phyloP scores from a whole-genome alignment of 176 grass and related monocot genomes.

The Oryza meyeriana region DNA sequence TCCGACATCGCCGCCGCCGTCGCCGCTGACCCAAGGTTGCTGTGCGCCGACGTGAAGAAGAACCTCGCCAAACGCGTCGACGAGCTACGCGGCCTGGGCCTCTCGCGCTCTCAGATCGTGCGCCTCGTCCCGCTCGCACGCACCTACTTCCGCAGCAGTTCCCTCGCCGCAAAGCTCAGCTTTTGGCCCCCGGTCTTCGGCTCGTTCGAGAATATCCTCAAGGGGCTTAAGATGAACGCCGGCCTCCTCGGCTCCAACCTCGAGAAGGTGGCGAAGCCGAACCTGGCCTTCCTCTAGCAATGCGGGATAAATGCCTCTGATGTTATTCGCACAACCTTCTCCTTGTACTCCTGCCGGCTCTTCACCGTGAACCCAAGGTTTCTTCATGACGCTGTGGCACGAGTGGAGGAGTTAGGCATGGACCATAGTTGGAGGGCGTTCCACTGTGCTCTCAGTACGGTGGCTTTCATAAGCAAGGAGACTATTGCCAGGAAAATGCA shows the following conservation, averaged over 20 bases:
- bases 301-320: neutral
- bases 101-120: neutral
- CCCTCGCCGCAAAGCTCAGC: neutral
- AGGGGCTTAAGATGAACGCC: neutral
- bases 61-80: neutral
- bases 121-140: neutral
- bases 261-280: conserved; percentile 31
- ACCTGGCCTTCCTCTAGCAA: conserved; percentile 30
- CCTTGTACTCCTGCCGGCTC: neutral
- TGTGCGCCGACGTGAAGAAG: neutral
- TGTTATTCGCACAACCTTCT: neutral
- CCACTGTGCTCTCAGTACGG: neutral
- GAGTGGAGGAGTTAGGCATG: conserved; percentile 7
- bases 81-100: neutral
- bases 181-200: conserved; percentile 26
- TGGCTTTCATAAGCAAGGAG: neutral
- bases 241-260: neutral
- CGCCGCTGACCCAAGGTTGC: neutral
- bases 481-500: neutral
- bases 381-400: neutral
- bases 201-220: neutral
- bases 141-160: neutral
- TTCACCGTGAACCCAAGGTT: neutral
- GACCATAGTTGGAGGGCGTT: neutral
- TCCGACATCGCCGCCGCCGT: conserved; percentile 10